Percentiles rank a stretch among this genome's conserved stretches.
These are phyloP conservation scores for Kwoniella botswanensis DNA, from an alignment of 768 basidiomycete species.

Conservation along the genomic window DNA sequence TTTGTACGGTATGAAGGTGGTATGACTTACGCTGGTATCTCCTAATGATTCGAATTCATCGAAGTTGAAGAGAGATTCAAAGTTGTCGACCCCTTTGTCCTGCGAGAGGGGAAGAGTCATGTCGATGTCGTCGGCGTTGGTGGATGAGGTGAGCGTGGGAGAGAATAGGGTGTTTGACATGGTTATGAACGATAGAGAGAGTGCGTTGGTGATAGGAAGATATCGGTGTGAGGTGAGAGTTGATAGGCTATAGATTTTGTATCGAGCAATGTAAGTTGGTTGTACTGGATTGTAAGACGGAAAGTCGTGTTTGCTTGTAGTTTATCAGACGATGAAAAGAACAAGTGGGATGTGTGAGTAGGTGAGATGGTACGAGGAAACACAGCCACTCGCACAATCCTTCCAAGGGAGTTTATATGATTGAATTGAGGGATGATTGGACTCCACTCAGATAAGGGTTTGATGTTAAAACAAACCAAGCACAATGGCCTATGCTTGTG, in stretches of 20 bases:
- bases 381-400: conserved; percentile 16
- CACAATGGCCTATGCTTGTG: neutral
- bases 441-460: neutral
- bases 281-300: neutral
- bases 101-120: conserved; percentile 10
- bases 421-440: neutral
- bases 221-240: neutral
- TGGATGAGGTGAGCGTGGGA: conserved; percentile 18
- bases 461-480: neutral
- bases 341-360: neutral
- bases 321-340: neutral
- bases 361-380: neutral
- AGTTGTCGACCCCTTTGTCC: conserved; percentile 23
- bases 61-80: conserved; percentile 48
- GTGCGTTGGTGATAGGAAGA: neutral
- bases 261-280: neutral
- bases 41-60: conserved; percentile 38
- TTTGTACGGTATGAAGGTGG: neutral
- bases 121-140: conserved; percentile 24
- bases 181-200: neutral
- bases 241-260: conserved; percentile 1
- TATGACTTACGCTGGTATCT: conserved; percentile 25
- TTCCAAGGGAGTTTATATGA: conserved; percentile 2
- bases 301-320: neutral
- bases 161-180: conserved; percentile 26